Conservation (phyloP, 1,139 yeast genomes). For the Yamadazyma songkhlaensis region DNA sequence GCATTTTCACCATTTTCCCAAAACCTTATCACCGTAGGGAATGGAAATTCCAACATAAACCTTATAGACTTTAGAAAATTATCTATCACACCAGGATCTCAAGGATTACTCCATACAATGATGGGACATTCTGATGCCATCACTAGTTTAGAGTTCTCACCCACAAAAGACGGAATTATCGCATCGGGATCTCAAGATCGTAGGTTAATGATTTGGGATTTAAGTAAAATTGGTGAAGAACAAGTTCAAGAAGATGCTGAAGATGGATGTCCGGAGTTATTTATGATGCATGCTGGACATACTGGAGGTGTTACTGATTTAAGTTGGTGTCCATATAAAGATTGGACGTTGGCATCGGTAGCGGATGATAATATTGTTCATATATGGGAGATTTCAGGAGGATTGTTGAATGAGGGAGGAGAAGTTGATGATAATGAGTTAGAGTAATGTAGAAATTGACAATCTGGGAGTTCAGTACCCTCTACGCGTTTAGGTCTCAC, state of each 20-base stretch:
- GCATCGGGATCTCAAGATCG: slow-evolving; percentile 74
- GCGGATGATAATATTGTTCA: slow-evolving; percentile 80
- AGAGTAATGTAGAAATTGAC: slow-evolving; percentile 10
- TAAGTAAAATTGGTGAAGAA: slow-evolving; percentile 70
- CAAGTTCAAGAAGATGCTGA: slow-evolving; percentile 76
- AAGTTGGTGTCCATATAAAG: slow-evolving; percentile 64
- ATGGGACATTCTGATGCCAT: slow-evolving; percentile 75
- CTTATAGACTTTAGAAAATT: slow-evolving; percentile 59
- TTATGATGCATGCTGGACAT: slow-evolving; percentile 89
- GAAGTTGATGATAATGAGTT: slow-evolving; percentile 17
- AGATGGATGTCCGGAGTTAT: slow-evolving; percentile 77
- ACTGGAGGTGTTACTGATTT: slow-evolving; percentile 73
- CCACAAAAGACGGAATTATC: slow-evolving; percentile 66
- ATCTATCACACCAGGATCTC: slow-evolving; percentile 17
- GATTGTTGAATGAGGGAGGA: slow-evolving; percentile 40
- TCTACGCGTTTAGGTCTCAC: too few relatives aligned
- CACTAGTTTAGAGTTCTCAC: slow-evolving; percentile 69
- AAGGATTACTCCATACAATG: slow-evolving; percentile 58
- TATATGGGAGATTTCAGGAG: slow-evolving; percentile 65
- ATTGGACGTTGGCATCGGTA: slow-evolving; percentile 71
- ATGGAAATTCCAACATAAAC: slow-evolving; percentile 63
- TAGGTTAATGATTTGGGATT: slow-evolving; percentile 72
- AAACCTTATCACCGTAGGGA: slow-evolving; percentile 64
- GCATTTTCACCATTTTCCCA: slow-evolving; percentile 62
- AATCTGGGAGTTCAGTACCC: too few relatives aligned